These are phyloP conservation scores for Diaporthe longicolla DNA, from an alignment of 2,329 filamentous ascomycete genomes.

Conservation along the genomic window DNA sequence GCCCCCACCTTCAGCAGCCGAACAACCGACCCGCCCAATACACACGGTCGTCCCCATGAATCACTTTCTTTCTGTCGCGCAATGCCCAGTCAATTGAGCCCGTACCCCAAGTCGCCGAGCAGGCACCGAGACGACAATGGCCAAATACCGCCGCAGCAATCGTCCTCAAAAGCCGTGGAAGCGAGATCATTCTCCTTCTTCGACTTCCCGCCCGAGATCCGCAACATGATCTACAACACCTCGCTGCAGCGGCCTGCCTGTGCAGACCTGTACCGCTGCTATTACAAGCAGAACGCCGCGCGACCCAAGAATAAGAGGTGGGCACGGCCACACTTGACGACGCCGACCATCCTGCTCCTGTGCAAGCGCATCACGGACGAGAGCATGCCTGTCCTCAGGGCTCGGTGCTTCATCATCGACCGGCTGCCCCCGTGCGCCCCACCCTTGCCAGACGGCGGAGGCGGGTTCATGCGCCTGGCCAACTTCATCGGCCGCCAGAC, in stretches of 20 bases:
- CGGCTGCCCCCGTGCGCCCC: constrained; percentile 54
- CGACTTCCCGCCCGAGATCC: constrained; percentile 52
- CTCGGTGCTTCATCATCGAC: constrained; percentile 51
- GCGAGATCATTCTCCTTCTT: constrained; percentile 47
- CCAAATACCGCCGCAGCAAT: no score
- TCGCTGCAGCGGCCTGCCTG: constrained; percentile 49
- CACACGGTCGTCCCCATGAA: neutral
- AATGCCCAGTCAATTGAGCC: neutral
- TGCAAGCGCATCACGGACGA: constrained; percentile 53
- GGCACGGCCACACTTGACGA: constrained; percentile 42
- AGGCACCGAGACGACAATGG: neutral
- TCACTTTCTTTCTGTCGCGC: neutral
- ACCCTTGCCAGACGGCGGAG: constrained; percentile 38
- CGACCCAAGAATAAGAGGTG: neutral
- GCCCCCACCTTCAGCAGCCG: neutral
- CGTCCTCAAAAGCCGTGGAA: neutral
- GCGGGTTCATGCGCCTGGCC: constrained; percentile 46
- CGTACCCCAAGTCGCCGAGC: neutral
- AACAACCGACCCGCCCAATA: neutral
- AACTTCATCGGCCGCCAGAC: constrained; percentile 50
- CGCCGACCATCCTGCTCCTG: constrained; percentile 54
- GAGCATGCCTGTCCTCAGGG: constrained; percentile 49
- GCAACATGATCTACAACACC: constrained; percentile 53
- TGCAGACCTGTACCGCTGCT: constrained; percentile 49
- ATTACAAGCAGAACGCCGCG: constrained; percentile 47